Base-by-base conservation (phyloP, 2,329 filamentous ascomycete genomes). In the Trichoderma sp. region DNA sequence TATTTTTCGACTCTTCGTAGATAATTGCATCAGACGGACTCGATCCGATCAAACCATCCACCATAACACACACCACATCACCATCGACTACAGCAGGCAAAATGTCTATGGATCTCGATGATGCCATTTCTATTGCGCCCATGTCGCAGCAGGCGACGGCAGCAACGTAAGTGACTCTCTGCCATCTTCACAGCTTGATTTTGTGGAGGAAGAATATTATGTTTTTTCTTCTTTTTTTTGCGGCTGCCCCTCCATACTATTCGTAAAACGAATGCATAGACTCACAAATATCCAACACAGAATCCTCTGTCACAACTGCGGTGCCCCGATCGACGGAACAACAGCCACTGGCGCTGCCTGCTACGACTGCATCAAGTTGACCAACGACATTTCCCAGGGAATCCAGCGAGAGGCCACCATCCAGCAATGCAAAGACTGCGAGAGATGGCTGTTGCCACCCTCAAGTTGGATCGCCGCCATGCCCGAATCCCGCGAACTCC, bases 221-320 rank as follows among this genome's bases (percentile, higher is more conserved):
- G 10, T 12, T 45, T 45, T n/a, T 45, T 45, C 5, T 25, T 50
- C 29, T 22, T 15, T 34, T 22, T 42, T 34, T 32, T 56, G n/a
- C 27, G 34, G 17, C 48, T 39, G 27, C 60, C 35, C 50, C 60
- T 42, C 60, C 48, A 53, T 10, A 15, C 19, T 17, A 10, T 17
- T 34, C 60, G 32, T 64, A 35, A 57, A 61, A 48, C 5, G 12
- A 48, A n/a, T 34, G 54, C 63, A 12, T 35, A 65, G 54, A 57
- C 60, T 54, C n/a, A 42, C n/a, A 19, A 19, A 32, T 37, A 53
- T 59, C 39, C 25, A 60, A 19, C 39, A 45, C 66, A 80, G 78
- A 58, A 97, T 98, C 77, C 91, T 99, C 68, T 99, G 95, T 81
- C 97, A 93, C 84, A 97, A 98, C 85, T 99, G 95, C 80, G 95